Conservation (phyloP, 2,329 filamentous ascomycete species). For the Phaeophleospora eucalypticola region DNA sequence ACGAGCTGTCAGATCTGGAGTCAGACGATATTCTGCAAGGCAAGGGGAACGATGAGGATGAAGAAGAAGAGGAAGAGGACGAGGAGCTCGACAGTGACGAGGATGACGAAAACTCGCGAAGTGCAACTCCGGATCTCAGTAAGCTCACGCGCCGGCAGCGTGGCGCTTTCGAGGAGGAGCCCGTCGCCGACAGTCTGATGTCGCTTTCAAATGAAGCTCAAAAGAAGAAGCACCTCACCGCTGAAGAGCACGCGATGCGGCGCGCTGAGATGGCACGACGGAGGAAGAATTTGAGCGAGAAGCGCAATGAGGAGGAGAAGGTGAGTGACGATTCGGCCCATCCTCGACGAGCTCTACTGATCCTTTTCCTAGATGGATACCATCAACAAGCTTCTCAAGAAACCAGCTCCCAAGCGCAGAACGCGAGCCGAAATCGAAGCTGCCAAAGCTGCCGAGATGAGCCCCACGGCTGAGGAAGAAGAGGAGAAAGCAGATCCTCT, state of each 20-base stretch:
- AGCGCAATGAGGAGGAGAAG: slow-evolving; percentile 76
- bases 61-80: slow-evolving; percentile 40
- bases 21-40: slow-evolving; percentile 40
- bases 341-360: neutral
- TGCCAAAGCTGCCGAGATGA: slow-evolving; percentile 45
- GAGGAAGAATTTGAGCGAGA: slow-evolving; percentile 69
- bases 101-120: slow-evolving; percentile 49
- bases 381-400: slow-evolving; percentile 84
- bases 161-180: slow-evolving; percentile 53
- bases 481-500: slow-evolving; percentile 45
- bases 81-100: slow-evolving; percentile 45
- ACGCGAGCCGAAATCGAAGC: slow-evolving; percentile 47
- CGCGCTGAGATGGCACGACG: slow-evolving; percentile 70
- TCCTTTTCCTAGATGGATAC: slow-evolving; percentile 67
- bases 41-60: slow-evolving; percentile 35
- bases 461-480: slow-evolving; percentile 44
- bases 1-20: slow-evolving; percentile 41
- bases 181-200: slow-evolving; percentile 36
- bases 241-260: slow-evolving; percentile 69
- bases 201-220: slow-evolving; percentile 63
- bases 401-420: slow-evolving; percentile 69
- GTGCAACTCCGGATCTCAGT: slow-evolving; percentile 58
- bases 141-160: slow-evolving; percentile 67
- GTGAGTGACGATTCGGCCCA: slow-evolving; percentile 34
- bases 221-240: slow-evolving; percentile 68